Evolutionary conservation across 306 rosid genomes (phyloP).

Genomic region (Vicia sativa): DNA sequence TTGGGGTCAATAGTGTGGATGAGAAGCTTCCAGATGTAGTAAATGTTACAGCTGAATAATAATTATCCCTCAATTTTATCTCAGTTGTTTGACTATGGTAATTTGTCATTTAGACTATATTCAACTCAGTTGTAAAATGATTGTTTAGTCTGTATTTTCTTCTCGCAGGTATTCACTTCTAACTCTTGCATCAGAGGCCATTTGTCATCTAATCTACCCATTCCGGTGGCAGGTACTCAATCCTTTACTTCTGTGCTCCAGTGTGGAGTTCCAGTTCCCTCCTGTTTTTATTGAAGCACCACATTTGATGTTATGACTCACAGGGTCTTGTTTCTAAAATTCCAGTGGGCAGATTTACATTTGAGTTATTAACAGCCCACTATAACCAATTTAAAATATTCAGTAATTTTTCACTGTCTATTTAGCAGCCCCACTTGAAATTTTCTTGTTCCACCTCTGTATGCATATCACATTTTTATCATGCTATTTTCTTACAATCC

Average conservation of each 20-base stretch:
- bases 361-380: neutral
- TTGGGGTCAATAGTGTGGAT: constrained; percentile 19
- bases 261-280: neutral
- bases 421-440: neutral
- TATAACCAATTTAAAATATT: constrained; percentile 5
- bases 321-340: constrained; percentile 7
- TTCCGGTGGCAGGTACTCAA: constrained; percentile 91
- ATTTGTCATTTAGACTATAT: constrained; percentile 22
- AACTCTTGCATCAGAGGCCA: constrained; percentile 95
- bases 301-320: constrained; percentile 21
- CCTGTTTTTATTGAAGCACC: constrained; percentile 22
- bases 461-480: constrained; percentile 24
- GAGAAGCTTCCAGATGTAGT: constrained; percentile 28
- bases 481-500: constrained; percentile 29
- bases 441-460: constrained; percentile 8
- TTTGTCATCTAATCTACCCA: constrained; percentile 91
- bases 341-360: neutral
- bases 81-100: constrained; percentile 35
- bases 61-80: constrained; percentile 24
- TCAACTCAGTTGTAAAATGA: constrained; percentile 35
- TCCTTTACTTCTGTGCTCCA: constrained; percentile 25
- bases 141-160: constrained; percentile 39
- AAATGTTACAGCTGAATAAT: constrained; percentile 30
- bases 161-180: constrained; percentile 86
- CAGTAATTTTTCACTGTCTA: neutral